A percentile compares a stretch with the other conserved stretches of the same genome.
Conservation (phyloP, 108 stramenopile genomes). For the Conticribra weissflogii region DNA sequence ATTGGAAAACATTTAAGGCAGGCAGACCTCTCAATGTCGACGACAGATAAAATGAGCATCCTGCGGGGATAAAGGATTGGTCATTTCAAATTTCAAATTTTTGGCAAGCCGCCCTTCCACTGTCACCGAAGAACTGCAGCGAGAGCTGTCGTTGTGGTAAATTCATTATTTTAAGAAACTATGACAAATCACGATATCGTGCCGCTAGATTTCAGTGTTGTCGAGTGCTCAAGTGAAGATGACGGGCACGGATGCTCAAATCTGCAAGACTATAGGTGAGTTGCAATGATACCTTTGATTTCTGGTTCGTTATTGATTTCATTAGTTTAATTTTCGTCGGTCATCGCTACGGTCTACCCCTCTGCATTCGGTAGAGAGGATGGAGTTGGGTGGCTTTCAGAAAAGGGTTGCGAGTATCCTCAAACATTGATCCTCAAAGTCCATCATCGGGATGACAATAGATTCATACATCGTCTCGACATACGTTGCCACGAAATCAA, state of each 20-base stretch:
- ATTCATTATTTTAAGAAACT: no score
- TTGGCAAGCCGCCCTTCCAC: no score
- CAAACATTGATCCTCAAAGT: conserved; percentile 19
- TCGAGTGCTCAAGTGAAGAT: conserved; percentile 32
- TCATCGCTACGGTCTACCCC: neutral
- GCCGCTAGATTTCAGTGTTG: conserved; percentile 21
- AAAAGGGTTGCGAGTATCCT: neutral
- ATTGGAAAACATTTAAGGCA: no score
- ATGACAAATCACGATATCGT: no score
- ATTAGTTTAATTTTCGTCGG: neutral
- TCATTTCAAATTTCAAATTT: no score
- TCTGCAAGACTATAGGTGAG: conserved; percentile 8
- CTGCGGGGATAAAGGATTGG: no score
- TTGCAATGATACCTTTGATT: no score
- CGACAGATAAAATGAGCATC: no score
- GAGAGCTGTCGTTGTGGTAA: no score
- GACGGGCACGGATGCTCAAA: conserved; percentile 15
- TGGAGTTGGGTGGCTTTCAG: conserved; percentile 31
- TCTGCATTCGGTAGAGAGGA: conserved; percentile 10
- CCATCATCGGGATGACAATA: conserved; percentile 9
- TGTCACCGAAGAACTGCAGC: no score
- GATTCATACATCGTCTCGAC: conserved; percentile 28
- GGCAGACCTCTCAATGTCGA: no score
- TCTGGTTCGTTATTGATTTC: neutral
- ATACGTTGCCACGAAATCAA: conserved; percentile 41